These are phyloP conservation scores for Chloranthus sessilifolius DNA, from an alignment of 164 flowering plant genomes.

Conservation along the genomic window DNA sequence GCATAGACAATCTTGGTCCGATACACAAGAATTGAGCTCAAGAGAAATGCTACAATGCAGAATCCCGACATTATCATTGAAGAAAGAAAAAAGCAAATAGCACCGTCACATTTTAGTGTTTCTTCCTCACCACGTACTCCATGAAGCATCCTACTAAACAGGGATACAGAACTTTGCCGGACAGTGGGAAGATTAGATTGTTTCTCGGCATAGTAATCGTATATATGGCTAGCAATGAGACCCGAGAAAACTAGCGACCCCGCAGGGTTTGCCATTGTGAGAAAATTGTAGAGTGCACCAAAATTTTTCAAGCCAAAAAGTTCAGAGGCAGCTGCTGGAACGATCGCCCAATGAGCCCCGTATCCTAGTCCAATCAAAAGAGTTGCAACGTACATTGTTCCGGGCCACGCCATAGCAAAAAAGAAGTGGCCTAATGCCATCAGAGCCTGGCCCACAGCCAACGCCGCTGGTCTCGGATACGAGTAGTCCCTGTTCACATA, in stretches of 20 bases:
- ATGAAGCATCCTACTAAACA: conserved; percentile 19
- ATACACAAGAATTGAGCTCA: conserved; percentile 76
- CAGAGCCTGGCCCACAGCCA: conserved; percentile 74
- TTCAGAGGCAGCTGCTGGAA: conserved; percentile 95
- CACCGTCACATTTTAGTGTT: conserved; percentile 62
- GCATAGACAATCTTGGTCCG: conserved; percentile 77
- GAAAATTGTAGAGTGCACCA: conserved; percentile 90
- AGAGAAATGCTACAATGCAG: conserved; percentile 63
- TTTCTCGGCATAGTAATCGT: conserved; percentile 84
- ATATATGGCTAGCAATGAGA: conserved; percentile 74
- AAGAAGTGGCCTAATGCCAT: conserved; percentile 83
- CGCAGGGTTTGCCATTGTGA: conserved; percentile 81
- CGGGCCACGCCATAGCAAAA: conserved; percentile 90
- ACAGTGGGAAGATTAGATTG: conserved; percentile 43
- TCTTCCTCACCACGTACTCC: conserved; percentile 28
- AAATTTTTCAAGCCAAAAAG: conserved; percentile 90
- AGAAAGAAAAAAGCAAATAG: conserved; percentile 75
- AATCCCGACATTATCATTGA: conserved; percentile 75
- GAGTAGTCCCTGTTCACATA: conserved; percentile 58
- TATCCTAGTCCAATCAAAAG: conserved; percentile 89
- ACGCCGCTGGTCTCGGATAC: conserved; percentile 78
- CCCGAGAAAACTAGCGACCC: conserved; percentile 90
- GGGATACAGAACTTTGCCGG: conserved; percentile 13
- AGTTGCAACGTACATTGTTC: conserved; percentile 81
- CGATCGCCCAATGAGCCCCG: conserved; percentile 98